Base-by-base conservation (phyloP, 352 stramenopile species). In the Phytophthora fragariaefolia region DNA sequence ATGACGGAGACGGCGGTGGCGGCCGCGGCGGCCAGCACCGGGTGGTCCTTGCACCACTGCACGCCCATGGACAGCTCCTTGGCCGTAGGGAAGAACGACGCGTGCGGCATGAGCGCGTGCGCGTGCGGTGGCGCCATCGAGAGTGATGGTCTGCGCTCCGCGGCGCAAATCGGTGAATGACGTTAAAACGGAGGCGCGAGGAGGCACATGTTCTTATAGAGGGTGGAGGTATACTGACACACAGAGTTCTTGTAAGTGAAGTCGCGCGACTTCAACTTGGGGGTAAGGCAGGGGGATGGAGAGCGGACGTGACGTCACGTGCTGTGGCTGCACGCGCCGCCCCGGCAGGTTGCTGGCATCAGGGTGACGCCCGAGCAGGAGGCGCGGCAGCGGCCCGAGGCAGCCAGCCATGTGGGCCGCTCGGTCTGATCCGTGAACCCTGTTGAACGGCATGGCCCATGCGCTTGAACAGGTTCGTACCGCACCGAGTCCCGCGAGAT, bases 41-140 rank as follows among this genome's bases (percentile, higher is more conserved):
- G 88, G 63, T 96, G 88, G 57, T 96, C 86, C 55, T 89, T 89
- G 61, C 93, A 91, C 88, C 88, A 96, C 66, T 93, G 85, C 30
- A 96, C 63, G 7, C 88, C 86, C 42, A 81, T 89, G 1, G 83
- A 92, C 47, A 96, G 79, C 71, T 96, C 88, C 64, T 93, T 90
- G 65, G 83, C 80, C 6, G 86, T 93, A 34, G 86, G 84, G 69
- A 97, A 92, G 85, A 98, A 88, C 52, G 85, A 92, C 36, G 82
- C 72, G 27, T 43, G 34, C 34, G 74, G 71, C 12, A 18, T 47
- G 22, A 71, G 65, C 4, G 71, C 63, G 45, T 77, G 70, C 42
- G 76, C 70, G 53, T 86, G 69, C 17, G 60, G 63, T 53, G 61
- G 59, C 30, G 18, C 15, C 40, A 54, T 56, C 6, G 6, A 47